phyloP scores from a whole-genome alignment of 345 rosid genomes.

The Lepidium didymum region DNA sequence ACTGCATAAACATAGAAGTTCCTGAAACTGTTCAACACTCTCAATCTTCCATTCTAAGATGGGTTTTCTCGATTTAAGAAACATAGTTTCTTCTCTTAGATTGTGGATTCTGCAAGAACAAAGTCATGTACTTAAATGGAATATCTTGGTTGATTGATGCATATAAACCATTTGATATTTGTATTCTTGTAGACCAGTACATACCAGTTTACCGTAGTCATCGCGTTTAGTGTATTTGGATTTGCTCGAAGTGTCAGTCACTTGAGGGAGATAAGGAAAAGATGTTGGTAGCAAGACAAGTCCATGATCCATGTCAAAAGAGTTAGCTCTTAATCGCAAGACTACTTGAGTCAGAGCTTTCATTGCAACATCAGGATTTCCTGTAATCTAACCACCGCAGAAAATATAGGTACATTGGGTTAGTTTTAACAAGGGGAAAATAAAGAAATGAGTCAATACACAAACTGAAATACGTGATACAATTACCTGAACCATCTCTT shows the following conservation, averaged over 20 bases:
- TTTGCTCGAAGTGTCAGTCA: conserved; percentile 39
- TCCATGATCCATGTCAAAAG: conserved; percentile 62
- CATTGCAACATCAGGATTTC: conserved; percentile 59
- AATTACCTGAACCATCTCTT: conserved; percentile 65
- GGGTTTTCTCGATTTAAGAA: conserved; percentile 21
- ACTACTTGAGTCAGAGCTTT: conserved; percentile 61
- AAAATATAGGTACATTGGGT: background rate
- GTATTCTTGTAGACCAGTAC: background rate
- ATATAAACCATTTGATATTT: background rate
- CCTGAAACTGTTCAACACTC: background rate
- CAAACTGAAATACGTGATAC: background rate
- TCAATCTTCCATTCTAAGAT: conserved; percentile 1
- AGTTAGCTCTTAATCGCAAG: conserved; percentile 55
- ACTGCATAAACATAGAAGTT: conserved; percentile 8
- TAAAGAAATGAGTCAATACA: background rate
- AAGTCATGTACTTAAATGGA: background rate
- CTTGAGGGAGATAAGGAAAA: conserved; percentile 47
- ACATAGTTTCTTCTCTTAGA: conserved; percentile 53
- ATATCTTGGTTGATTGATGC: background rate
- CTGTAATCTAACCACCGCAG: conserved; percentile 44
- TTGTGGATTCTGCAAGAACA: conserved; percentile 33
- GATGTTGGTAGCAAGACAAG: conserved; percentile 45
- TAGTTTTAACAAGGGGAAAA: background rate
- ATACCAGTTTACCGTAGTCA: conserved; percentile 49
- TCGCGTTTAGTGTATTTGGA: conserved; percentile 39